A percentile compares a stretch with the other conserved stretches of the same genome.
Conservation (phyloP, 2,329 filamentous ascomycete species). For the Lojkania enalia region DNA sequence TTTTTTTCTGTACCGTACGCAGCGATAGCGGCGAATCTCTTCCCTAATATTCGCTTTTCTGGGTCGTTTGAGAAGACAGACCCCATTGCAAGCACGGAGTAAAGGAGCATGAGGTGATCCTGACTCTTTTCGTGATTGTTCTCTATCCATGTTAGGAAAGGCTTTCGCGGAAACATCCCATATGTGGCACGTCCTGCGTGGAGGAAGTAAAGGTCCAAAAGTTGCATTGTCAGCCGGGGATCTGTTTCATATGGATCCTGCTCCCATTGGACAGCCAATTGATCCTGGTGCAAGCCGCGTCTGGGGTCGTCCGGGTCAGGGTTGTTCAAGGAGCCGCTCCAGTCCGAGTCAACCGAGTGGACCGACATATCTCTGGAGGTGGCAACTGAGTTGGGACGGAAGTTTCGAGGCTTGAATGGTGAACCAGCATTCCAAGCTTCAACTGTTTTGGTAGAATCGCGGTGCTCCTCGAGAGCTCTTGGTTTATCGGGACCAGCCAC, state of each 20-base stretch:
- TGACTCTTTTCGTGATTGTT: constrained; percentile 52
- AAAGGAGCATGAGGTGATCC: constrained; percentile 63
- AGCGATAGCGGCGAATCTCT: constrained; percentile 58
- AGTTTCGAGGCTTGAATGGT: constrained; percentile 30
- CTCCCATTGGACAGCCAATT: constrained; percentile 48
- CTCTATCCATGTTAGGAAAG: constrained; percentile 60
- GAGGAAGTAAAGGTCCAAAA: constrained; percentile 61
- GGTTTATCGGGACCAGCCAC: constrained; percentile 33
- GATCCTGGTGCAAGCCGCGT: constrained; percentile 38
- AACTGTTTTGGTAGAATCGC: constrained; percentile 30
- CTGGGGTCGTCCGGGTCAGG: constrained; percentile 32
- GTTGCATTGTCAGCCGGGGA: constrained; percentile 53
- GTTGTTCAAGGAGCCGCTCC: constrained; percentile 34
- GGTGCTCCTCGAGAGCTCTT: constrained; percentile 34
- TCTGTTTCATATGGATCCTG: constrained; percentile 59
- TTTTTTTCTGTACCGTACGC: constrained; percentile 59
- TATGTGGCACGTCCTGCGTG: constrained; percentile 59
- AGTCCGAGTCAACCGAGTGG: constrained; percentile 39
- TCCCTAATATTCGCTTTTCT: constrained; percentile 51
- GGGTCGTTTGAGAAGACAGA: constrained; percentile 57
- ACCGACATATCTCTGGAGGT: constrained; percentile 38
- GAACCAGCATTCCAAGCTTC: constrained; percentile 35
- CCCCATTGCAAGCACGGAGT: constrained; percentile 62
- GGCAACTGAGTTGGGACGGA: constrained; percentile 27
- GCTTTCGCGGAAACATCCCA: constrained; percentile 58